These are phyloP conservation scores for Gloeophyllum trabeum DNA, from an alignment of 768 basidiomycete species.

Conservation along the genomic window DNA sequence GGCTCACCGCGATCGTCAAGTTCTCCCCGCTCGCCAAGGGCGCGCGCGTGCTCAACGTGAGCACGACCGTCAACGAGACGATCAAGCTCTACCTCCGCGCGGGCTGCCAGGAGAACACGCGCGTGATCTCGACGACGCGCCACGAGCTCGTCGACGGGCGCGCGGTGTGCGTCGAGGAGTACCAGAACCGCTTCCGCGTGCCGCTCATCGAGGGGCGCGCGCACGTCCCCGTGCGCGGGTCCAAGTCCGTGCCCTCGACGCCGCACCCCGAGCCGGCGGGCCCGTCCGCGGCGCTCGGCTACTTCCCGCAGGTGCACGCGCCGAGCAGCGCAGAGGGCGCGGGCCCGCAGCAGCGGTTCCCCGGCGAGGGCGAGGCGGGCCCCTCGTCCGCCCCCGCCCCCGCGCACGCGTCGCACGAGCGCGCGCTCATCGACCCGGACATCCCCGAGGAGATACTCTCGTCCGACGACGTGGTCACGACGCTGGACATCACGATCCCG, in stretches of 20 bases:
- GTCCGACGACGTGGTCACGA: conserved; percentile 44
- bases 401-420: background rate
- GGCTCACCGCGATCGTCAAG: conserved; percentile 71
- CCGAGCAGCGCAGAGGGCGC: background rate
- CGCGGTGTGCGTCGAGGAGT: conserved; percentile 22
- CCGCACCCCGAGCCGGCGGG: conserved; percentile 4
- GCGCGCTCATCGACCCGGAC: background rate
- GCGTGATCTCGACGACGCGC: conserved; percentile 46
- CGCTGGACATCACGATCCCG: conserved; percentile 51
- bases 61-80: conserved; percentile 64
- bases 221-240: conserved; percentile 5
- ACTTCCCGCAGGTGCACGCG: background rate
- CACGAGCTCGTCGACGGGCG: conserved; percentile 61
- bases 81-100: conserved; percentile 48
- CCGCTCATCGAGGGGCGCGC: no score
- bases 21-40: conserved; percentile 85
- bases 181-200: conserved; percentile 13
- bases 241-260: conserved; percentile 5
- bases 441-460: conserved; percentile 14
- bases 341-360: no score
- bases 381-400: background rate
- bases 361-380: background rate
- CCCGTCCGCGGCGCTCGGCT: conserved; percentile 2
- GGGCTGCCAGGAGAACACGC: conserved; percentile 47
- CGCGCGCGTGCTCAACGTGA: conserved; percentile 53